phyloP scores from a whole-genome alignment of 768 basidiomycete species.

The Mycena crocata region DNA sequence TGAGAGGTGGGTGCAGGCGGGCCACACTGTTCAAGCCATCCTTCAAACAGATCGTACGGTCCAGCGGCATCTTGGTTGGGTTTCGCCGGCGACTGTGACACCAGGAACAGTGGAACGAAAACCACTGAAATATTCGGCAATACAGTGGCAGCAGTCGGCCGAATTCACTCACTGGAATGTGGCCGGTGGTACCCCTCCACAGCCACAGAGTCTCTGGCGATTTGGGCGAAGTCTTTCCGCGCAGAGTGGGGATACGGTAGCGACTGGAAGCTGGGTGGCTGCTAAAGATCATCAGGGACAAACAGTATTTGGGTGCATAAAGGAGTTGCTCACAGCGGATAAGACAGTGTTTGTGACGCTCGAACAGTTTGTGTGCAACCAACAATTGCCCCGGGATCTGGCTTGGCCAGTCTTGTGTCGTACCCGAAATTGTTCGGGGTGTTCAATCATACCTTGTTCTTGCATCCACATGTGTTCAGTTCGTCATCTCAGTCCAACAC shows the following conservation, averaged over 20 bases:
- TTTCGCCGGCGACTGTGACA: not conserved
- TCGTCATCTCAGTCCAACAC: constrained; percentile 31
- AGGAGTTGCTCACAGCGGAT: not conserved
- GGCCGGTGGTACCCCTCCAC: not conserved
- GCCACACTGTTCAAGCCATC: not conserved
- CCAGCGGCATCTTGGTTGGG: constrained; percentile 35
- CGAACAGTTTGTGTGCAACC: constrained; percentile 14
- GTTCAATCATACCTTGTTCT: not conserved
- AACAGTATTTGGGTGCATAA: not conserved
- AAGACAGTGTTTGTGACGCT: not conserved
- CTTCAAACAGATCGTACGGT: not conserved
- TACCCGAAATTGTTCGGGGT: constrained; percentile 1
- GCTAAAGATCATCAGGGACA: not conserved
- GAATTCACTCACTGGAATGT: not conserved
- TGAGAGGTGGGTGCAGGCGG: constrained; percentile 20
- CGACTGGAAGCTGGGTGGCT: not conserved
- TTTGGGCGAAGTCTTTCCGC: not conserved
- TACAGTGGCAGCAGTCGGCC: not conserved
- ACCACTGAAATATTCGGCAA: not conserved
- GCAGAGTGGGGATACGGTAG: constrained; percentile 6
- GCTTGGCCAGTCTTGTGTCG: constrained; percentile 18
- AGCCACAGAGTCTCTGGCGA: constrained; percentile 2
- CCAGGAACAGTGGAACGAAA: not conserved
- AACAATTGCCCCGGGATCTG: not conserved
- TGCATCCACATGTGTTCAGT: not conserved